phyloP scores from a whole-genome alignment of 208 protist species.

The Kentomonas sorsogonicus region DNA sequence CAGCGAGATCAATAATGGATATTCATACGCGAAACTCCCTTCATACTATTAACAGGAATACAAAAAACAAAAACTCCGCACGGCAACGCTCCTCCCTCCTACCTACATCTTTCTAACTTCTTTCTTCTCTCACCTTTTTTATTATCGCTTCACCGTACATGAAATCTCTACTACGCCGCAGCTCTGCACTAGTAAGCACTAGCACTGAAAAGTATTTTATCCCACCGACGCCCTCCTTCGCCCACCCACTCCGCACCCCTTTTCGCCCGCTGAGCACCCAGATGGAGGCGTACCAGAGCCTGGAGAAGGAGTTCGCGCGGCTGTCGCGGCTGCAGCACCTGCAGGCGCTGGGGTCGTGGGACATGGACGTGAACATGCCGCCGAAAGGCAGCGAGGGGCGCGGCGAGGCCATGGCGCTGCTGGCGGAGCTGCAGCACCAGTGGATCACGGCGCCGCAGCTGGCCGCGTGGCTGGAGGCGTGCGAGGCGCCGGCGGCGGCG shows the following conservation, averaged over 20 bases:
- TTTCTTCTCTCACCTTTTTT: background rate
- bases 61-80: too few species aligned
- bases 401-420: constrained; percentile 49
- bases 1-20: too few species aligned
- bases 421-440: constrained; percentile 35
- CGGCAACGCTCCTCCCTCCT: background rate
- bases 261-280: background rate
- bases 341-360: constrained; percentile 50
- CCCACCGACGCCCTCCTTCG: too few species aligned
- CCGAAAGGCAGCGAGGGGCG: constrained; percentile 50
- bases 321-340: constrained; percentile 56
- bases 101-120: background rate
- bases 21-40: too few species aligned
- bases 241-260: too few species aligned
- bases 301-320: constrained; percentile 52
- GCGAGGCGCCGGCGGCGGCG: constrained; percentile 13
- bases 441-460: constrained; percentile 46
- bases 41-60: too few species aligned
- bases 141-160: background rate
- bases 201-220: too few species aligned
- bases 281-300: constrained; percentile 68
- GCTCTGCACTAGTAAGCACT: background rate
- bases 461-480: constrained; percentile 33
- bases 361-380: constrained; percentile 75
- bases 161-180: background rate